Evolutionary conservation across 108 stramenopile genomes (phyloP).

Genomic region (Stephanodiscus triporus): DNA sequence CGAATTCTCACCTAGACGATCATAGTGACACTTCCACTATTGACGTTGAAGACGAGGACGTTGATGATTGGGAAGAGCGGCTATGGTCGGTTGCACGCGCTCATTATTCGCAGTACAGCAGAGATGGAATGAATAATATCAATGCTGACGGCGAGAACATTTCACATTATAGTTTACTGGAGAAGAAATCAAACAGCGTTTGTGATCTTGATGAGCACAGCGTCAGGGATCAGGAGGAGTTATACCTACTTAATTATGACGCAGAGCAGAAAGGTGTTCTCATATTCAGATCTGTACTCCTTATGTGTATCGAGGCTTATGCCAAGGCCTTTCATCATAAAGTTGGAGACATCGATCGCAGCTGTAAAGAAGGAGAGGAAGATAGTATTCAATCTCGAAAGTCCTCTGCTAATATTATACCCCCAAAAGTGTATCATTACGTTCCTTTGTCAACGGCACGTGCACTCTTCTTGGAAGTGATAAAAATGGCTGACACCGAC

Average conservation of each 20-base stretch:
- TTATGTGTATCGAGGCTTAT: conserved; percentile 40
- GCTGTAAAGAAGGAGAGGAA: background rate
- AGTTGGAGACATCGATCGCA: conserved; percentile 3
- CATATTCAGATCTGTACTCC: conserved; percentile 34
- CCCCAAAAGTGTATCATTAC: conserved; percentile 28
- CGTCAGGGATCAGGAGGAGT: conserved; percentile 37
- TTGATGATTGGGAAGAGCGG: conserved; percentile 50
- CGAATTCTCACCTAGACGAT: conserved; percentile 1
- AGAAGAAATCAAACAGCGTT: conserved; percentile 1
- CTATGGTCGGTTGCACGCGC: conserved; percentile 48
- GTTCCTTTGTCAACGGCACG: conserved; percentile 37
- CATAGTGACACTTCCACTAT: conserved; percentile 35
- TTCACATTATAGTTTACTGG: background rate
- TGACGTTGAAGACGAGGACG: conserved; percentile 31
- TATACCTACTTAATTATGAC: conserved; percentile 23
- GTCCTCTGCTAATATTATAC: conserved; percentile 14
- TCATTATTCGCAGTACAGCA: conserved; percentile 33
- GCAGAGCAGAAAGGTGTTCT: conserved; percentile 36
- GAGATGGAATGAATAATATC: background rate
- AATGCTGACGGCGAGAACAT: background rate
- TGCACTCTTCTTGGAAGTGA: conserved; percentile 37
- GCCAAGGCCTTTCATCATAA: conserved; percentile 32
- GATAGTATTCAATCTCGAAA: background rate
- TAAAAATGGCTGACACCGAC: conserved; percentile 22
- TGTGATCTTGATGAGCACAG: conserved; percentile 25